A percentile compares a stretch with the other conserved stretches of the same genome.
Conservation (phyloP, 106 monocot species). For the Acorus gramineus region DNA sequence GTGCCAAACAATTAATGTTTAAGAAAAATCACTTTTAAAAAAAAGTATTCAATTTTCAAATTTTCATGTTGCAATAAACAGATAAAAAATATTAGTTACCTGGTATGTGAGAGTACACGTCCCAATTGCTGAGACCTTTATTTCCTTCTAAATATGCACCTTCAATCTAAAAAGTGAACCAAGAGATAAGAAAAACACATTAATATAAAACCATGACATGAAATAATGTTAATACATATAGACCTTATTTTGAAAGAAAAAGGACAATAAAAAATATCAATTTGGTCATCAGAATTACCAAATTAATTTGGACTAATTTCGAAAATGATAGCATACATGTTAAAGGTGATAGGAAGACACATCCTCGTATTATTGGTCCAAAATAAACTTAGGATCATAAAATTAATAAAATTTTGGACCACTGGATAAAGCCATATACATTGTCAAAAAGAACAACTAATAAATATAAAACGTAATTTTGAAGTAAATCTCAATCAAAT, state of each 20-base stretch:
- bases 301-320: no score
- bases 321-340: no score
- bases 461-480: not conserved
- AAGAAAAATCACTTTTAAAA: no score
- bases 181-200: not conserved
- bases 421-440: no score
- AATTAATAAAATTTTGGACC: no score
- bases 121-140: constrained; percentile 24
- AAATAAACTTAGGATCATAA: no score
- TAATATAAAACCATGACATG: not conserved
- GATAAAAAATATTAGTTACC: not conserved
- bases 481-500: not conserved
- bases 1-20: no score
- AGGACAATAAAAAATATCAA: not conserved
- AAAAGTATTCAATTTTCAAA: no score
- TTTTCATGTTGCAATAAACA: no score
- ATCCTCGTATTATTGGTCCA: no score
- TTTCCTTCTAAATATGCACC: constrained; percentile 16
- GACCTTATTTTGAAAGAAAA: not conserved
- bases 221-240: constrained; percentile 1
- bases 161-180: constrained; percentile 9
- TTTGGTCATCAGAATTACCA: no score
- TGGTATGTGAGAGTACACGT: constrained; percentile 17
- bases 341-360: no score
- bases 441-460: not conserved